These are phyloP conservation scores for Neonectria neomacrospora DNA, from an alignment of 2,329 filamentous ascomycete species.

Conservation along the genomic window DNA sequence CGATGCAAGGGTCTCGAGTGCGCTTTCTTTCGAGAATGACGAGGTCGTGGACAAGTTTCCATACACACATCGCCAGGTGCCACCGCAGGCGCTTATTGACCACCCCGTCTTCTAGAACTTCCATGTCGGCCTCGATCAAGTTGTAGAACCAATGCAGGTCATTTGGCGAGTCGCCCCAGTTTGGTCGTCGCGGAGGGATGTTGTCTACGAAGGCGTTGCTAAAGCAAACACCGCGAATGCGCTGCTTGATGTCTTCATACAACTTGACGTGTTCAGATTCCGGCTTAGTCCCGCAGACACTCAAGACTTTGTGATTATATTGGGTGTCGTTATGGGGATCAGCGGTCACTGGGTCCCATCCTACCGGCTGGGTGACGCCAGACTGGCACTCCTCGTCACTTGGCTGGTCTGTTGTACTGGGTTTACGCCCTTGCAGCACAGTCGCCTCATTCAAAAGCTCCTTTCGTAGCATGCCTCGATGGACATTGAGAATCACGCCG, in stretches of 20 bases:
- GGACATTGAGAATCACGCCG: neutral
- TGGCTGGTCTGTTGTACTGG: neutral
- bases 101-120: neutral
- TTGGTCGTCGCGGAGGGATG: neutral
- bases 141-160: conserved; percentile 8
- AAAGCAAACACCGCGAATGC: neutral
- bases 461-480: neutral
- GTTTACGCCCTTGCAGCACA: too few relatives aligned
- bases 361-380: neutral
- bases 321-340: neutral
- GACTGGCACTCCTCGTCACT: neutral
- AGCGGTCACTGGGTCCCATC: neutral
- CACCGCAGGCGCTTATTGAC: neutral
- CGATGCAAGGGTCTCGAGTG: neutral
- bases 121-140: neutral
- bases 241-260: neutral
- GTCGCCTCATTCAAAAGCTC: neutral
- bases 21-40: neutral
- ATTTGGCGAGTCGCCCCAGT: neutral
- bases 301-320: neutral
- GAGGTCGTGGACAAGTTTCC: neutral
- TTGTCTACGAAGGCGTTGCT: conserved; percentile 11
- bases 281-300: neutral
- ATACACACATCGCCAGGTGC: neutral
- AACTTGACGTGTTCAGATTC: neutral